Evolutionary conservation across 1,139 yeast genomes (phyloP).

Genomic region (Blastobotrys proliferans): DNA sequence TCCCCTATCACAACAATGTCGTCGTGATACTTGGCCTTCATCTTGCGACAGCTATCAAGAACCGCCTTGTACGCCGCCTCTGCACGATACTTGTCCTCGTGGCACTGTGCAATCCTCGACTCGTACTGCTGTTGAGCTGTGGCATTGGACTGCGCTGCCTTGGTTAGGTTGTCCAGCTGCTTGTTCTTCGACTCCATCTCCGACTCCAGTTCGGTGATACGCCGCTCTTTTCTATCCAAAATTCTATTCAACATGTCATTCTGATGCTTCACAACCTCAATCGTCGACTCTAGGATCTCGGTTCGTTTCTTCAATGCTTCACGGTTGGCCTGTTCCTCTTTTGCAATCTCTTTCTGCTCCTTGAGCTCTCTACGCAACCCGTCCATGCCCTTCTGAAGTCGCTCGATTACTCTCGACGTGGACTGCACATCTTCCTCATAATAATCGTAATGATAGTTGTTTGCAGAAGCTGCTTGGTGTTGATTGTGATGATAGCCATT

Average conservation of each 20-base stretch:
- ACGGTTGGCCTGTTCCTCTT: slow-evolving; percentile 23
- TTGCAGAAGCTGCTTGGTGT: slow-evolving; percentile 8
- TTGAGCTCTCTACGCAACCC: slow-evolving; percentile 25
- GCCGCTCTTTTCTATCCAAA: slow-evolving; percentile 29
- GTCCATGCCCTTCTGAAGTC: slow-evolving; percentile 27
- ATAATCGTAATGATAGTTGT: neutral
- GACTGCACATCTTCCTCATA: slow-evolving; percentile 15
- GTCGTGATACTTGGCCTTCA: slow-evolving; percentile 21
- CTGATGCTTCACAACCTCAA: slow-evolving; percentile 29
- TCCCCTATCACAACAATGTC: slow-evolving; percentile 21
- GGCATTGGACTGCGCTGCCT: slow-evolving; percentile 9
- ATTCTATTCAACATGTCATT: slow-evolving; percentile 27
- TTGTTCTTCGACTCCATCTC: slow-evolving; percentile 12
- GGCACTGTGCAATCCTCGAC: slow-evolving; percentile 10
- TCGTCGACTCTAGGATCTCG: slow-evolving; percentile 25
- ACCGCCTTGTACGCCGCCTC: slow-evolving; percentile 25
- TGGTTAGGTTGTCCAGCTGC: slow-evolving; percentile 15
- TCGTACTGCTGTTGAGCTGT: slow-evolving; percentile 12
- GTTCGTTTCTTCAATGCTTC: slow-evolving; percentile 26
- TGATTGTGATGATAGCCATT: slow-evolving; percentile 7
- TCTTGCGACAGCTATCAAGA: slow-evolving; percentile 21
- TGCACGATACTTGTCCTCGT: slow-evolving; percentile 23
- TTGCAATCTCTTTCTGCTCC: slow-evolving; percentile 25
- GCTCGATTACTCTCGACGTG: slow-evolving; percentile 28
- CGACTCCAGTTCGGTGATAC: slow-evolving; percentile 25